Percentiles rank a stretch among this genome's conserved stretches.
phyloP scores from a whole-genome alignment of 805 yeast genomes.

The Myxozyma vanderwaltii region DNA sequence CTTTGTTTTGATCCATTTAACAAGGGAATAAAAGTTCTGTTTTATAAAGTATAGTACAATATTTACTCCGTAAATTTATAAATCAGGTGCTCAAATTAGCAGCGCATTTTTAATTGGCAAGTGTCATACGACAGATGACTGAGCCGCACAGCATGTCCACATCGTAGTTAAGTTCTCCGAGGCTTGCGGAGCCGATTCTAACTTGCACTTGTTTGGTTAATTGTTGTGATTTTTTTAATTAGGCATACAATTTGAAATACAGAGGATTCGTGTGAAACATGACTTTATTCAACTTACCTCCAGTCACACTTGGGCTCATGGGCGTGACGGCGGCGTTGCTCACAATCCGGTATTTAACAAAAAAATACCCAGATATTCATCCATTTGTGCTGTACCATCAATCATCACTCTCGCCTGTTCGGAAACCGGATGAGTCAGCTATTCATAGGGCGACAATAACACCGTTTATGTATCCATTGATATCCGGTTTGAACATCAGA shows the following conservation, averaged over 20 bases:
- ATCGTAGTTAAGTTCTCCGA: too few relatives aligned
- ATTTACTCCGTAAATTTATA: too few relatives aligned
- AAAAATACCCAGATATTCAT: conserved; percentile 43
- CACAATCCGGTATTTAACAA: conserved; percentile 32
- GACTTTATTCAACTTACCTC: conserved; percentile 16
- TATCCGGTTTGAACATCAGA: conserved; percentile 68
- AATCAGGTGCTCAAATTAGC: too few relatives aligned
- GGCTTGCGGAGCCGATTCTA: too few relatives aligned
- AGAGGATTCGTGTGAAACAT: neutral
- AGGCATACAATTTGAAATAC: neutral
- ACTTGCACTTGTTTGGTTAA: too few relatives aligned
- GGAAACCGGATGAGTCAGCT: conserved; percentile 72
- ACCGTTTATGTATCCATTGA: conserved; percentile 68
- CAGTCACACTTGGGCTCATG: conserved; percentile 13
- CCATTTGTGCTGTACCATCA: conserved; percentile 51
- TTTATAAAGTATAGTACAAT: too few relatives aligned
- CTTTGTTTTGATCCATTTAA: too few relatives aligned
- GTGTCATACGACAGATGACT: too few relatives aligned
- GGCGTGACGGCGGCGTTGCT: conserved; percentile 18
- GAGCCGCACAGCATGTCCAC: too few relatives aligned
- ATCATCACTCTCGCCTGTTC: conserved; percentile 62
- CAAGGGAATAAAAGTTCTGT: too few relatives aligned
- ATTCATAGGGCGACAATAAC: conserved; percentile 72
- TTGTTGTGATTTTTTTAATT: too few relatives aligned
- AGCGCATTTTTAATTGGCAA: too few relatives aligned